Conservation (phyloP, 768 basidiomycete species). For the Lepiota venenata region DNA sequence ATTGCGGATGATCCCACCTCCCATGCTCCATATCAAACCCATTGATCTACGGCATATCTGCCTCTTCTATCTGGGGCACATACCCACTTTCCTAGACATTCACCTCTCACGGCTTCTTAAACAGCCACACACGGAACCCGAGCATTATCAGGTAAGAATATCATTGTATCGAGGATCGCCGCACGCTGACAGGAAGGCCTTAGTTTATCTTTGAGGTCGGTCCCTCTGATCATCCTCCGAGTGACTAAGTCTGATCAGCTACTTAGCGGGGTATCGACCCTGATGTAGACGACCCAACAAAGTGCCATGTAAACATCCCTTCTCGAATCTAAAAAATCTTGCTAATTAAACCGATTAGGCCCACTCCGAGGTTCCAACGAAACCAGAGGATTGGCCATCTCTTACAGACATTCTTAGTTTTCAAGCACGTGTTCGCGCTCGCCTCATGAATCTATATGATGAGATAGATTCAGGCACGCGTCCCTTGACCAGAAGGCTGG, state of each 20-base stretch:
- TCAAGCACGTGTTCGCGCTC: conserved; percentile 70
- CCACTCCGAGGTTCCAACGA: conserved; percentile 84
- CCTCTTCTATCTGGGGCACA: conserved; percentile 95
- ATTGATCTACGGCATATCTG: conserved; percentile 95
- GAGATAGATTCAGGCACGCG: conserved; percentile 52
- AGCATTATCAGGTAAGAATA: conserved; percentile 61
- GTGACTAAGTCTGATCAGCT: background rate
- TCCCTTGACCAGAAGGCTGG: conserved; percentile 60
- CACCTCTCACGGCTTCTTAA: conserved; percentile 72
- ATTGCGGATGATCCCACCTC: conserved; percentile 78
- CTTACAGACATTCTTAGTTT: conserved; percentile 70
- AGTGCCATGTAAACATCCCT: conserved; percentile 67
- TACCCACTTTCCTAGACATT: conserved; percentile 90
- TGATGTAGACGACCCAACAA: conserved; percentile 83
- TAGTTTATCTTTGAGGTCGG: conserved; percentile 76
- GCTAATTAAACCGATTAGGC: conserved; percentile 39
- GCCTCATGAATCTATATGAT: conserved; percentile 71
- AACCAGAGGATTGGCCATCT: conserved; percentile 84
- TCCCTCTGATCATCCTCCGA: background rate
- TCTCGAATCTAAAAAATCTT: background rate
- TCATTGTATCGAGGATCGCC: conserved; percentile 12
- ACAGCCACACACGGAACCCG: conserved; percentile 82
- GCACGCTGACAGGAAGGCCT: conserved; percentile 5
- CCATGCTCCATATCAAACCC: conserved; percentile 86
- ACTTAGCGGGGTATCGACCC: conserved; percentile 92